Base-by-base conservation (phyloP, 805 yeast genomes). In the Metschnikowia rubicola region DNA sequence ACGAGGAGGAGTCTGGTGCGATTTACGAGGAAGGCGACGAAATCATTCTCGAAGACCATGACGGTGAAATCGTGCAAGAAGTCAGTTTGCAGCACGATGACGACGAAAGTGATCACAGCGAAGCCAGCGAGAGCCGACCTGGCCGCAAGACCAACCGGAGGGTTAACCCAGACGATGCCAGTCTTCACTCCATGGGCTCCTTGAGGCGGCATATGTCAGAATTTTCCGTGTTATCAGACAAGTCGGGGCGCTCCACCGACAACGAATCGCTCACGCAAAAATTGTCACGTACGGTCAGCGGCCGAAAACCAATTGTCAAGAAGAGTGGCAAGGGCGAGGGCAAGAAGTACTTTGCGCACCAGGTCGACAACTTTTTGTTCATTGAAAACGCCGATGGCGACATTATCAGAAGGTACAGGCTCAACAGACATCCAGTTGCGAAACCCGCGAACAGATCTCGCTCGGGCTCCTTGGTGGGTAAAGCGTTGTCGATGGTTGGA, bases 341-440 rank as follows among this genome's bases (percentile, higher is more conserved):
- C 10, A 54, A 54, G 37, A 35, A 43, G 30, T 56, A 44, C 56
- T 80, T 70, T 65, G 98, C 97, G 1, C 92, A 83, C 65, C 86
- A 85, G 64, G 74, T 88, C 35, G 94, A 84, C 60, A 83, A 88
- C 58, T 74, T 82, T 49, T 78, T 94, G 45, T 75, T 89, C 48
- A 84, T 94, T 47, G 99, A 92, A 65, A 87, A 90, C 59, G 88
- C 80, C 38, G 96, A 91, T 10, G 99, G 98, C 53, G 98, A 92
- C 57, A 80, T 94, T 46, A 72, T 94, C 39, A 81, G 96, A 60
- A 75, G 96, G 44, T 92, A 90, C 66, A 72, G 46, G 57, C 83
- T 91, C 43, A 87, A 84, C 57, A 77, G 80, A 3, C 88, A 83
- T 54, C 47, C 46, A 12, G 32, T 44, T 29, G 41, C 36, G 31